Percentiles rank a stretch among this genome's conserved stretches.
Conservation (phyloP, 495 filamentous ascomycete species). For the Hypoxylon perforatum region DNA sequence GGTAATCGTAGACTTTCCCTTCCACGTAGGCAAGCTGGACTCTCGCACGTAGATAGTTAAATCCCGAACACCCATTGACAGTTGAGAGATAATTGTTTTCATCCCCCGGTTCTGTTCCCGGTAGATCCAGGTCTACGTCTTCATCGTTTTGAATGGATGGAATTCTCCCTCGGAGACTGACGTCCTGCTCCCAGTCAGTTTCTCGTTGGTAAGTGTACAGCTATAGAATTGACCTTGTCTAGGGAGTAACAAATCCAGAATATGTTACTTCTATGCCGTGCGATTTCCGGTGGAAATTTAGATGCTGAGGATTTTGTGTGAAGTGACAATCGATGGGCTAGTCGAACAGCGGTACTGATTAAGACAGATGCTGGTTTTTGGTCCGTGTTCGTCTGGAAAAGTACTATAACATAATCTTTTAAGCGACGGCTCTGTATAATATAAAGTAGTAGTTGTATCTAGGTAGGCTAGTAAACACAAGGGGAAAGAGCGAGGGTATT, state of each 20-base stretch:
- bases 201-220: too few species aligned
- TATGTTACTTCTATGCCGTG: constrained; percentile 42
- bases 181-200: constrained; percentile 32
- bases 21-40: constrained; percentile 46
- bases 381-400: constrained; percentile 43
- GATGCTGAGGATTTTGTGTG: constrained; percentile 33
- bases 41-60: constrained; percentile 42
- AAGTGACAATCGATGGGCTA: constrained; percentile 43
- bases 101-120: constrained; percentile 21
- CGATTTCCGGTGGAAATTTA: constrained; percentile 36
- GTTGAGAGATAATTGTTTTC: constrained; percentile 39
- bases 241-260: constrained; percentile 49
- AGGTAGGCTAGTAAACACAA: not conserved
- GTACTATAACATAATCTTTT: constrained; percentile 13
- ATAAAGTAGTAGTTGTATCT: too few species aligned
- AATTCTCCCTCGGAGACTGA: constrained; percentile 41
- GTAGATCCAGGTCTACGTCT: constrained; percentile 47
- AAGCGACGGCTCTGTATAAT: not conserved
- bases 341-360: constrained; percentile 46
- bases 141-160: constrained; percentile 45
- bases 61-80: constrained; percentile 36
- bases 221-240: constrained; percentile 37
- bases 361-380: constrained; percentile 45
- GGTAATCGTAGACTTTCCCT: constrained; percentile 43
- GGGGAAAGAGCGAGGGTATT: not conserved